These are phyloP conservation scores for Adansonia digitata DNA, from an alignment of 345 rosid species.

Conservation along the genomic window DNA sequence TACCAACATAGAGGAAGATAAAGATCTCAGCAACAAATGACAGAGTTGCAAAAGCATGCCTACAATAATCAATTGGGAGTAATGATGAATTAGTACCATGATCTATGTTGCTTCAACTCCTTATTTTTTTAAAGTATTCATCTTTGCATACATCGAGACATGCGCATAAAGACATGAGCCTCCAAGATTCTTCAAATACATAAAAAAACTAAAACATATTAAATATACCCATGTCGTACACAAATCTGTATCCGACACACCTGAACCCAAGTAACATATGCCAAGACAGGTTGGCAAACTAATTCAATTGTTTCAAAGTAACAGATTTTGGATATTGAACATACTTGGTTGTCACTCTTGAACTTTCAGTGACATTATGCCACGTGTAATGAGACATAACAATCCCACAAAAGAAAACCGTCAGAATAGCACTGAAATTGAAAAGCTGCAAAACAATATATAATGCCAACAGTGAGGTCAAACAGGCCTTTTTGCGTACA, in stretches of 20 bases:
- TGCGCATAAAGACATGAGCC: too few species aligned
- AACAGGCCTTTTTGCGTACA: too few species aligned
- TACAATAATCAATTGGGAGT: conserved; percentile 24
- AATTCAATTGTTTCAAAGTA: conserved; percentile 1
- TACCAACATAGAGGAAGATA: conserved; percentile 94
- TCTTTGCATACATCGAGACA: too few species aligned
- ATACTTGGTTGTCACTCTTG: conserved; percentile 87
- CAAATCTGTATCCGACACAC: not conserved
- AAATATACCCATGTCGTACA: too few species aligned
- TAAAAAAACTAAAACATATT: too few species aligned
- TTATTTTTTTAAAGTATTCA: too few species aligned
- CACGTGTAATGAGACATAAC: conserved; percentile 95
- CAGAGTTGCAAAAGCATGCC: conserved; percentile 84
- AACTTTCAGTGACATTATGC: conserved; percentile 92
- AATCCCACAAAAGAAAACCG: conserved; percentile 93
- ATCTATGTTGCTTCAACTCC: too few species aligned
- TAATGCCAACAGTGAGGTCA: too few species aligned
- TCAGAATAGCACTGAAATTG: conserved; percentile 78
- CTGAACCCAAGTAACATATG: not conserved
- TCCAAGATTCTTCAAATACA: too few species aligned
- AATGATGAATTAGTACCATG: conserved; percentile 4
- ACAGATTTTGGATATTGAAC: conserved; percentile 13
- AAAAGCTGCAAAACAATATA: conserved; percentile 57
- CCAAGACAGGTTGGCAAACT: too few species aligned
- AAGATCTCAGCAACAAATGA: conserved; percentile 90